Percentiles rank a stretch among this genome's conserved stretches.
Conservation (phyloP, 2,329 filamentous ascomycete genomes). For the Zarea fungicola region DNA sequence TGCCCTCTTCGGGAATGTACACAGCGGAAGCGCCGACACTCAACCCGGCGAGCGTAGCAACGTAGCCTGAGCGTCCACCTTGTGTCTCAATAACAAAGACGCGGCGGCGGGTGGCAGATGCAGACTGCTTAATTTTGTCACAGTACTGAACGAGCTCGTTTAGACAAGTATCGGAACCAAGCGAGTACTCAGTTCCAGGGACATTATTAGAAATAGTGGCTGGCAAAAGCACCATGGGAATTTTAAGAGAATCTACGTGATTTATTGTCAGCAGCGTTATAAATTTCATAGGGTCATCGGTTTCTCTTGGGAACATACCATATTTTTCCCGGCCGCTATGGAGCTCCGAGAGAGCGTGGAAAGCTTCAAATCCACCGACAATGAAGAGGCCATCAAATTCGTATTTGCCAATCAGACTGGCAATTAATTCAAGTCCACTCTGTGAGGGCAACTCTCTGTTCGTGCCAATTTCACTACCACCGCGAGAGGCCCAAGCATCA, state of each 20-base stretch:
- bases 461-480: slow-evolving; percentile 95
- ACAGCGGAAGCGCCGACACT: slow-evolving; percentile 89
- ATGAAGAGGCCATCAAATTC: slow-evolving; percentile 88
- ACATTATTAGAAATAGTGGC: slow-evolving; percentile 99
- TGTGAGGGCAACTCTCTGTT: slow-evolving; percentile 90
- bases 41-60: slow-evolving; percentile 84
- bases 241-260: slow-evolving; percentile 83
- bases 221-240: slow-evolving; percentile 84
- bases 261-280: too few relatives aligned
- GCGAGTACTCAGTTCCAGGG: slow-evolving; percentile 92
- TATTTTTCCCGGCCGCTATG: slow-evolving; percentile 71
- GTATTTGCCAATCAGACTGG: slow-evolving; percentile 77
- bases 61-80: slow-evolving; percentile 88
- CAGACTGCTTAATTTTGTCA: slow-evolving; percentile 95
- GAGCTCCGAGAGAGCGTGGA: slow-evolving; percentile 84
- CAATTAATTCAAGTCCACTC: slow-evolving; percentile 75
- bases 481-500: slow-evolving; percentile 91
- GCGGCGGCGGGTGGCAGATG: slow-evolving; percentile 83
- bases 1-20: slow-evolving; percentile 95
- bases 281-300: too few relatives aligned
- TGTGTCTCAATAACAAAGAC: slow-evolving; percentile 99
- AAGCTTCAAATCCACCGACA: slow-evolving; percentile 93
- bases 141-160: slow-evolving; percentile 95
- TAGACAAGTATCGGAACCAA: slow-evolving; percentile 92
- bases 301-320: too few relatives aligned